Evolutionary conservation across 257 asterid species (phyloP), one percentile per base, ranked within the genome.

Genomic region (Scutellaria barbata): DNA sequence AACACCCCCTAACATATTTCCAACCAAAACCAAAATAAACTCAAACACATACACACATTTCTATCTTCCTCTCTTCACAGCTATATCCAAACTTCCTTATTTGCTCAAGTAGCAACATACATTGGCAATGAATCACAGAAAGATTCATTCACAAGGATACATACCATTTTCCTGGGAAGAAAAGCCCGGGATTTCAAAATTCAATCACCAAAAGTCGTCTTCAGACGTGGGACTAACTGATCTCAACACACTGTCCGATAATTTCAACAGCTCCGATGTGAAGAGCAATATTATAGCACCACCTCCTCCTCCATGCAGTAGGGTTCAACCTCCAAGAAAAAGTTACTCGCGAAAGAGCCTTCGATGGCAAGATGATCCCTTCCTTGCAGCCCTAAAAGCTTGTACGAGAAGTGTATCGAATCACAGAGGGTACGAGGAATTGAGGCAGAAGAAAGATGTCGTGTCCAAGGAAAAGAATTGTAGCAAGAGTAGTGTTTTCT

Each of bases 151-250:
- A 8, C 80, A 68, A 48, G 82, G 87, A 35, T 79, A 56, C 45
- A 79, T 90, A 62, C 95, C 97, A 16, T 90, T 90, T 74, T 82
- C 92, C 1, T 88, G 97, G 97, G 96, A 90, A 81, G 89, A 84
- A 80, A 83, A 69, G 66, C 95, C 97, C 10, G 95, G 97, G 37
- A 65, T 84, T 8, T 59, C 92, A 13, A 90, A 88, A 75, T 68
- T 77, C 71, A 58, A 11, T 16, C 81, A 53, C 69, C 82, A 73
- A 51, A 82, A 73, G 20, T 72, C 68, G 53, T 22, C 73, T 7
- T 61, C 79, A 10, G 67, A 70, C 17, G 5, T 59, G 10, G 75
- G 18, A 30, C 5, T 0, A 40, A 11, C 71, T 13, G 0, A 46
- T 10, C 4, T 5, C 10, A 63, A 63, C 6, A 41, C 8, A 2